phyloP scores from a whole-genome alignment of 495 filamentous ascomycete genomes.

The Lasiosphaeria hispida region DNA sequence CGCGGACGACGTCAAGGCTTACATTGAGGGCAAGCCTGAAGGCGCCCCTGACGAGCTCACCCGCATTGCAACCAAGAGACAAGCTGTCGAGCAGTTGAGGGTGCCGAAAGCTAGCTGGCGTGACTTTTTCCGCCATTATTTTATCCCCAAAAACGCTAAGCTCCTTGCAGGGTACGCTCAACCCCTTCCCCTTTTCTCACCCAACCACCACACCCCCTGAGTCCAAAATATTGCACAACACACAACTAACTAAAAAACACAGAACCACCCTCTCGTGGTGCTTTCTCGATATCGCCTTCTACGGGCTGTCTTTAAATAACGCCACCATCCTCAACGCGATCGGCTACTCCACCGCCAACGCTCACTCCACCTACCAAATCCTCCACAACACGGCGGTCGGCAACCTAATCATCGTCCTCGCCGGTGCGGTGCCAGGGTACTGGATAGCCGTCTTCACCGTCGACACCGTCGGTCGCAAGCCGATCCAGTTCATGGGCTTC shows the following conservation, averaged over 20 bases:
- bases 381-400: conserved; percentile 70
- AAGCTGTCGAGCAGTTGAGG: conserved; percentile 45
- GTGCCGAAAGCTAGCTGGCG: conserved; percentile 62
- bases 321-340: conserved; percentile 65
- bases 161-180: conserved; percentile 54
- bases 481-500: conserved; percentile 78
- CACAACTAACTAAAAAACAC: conserved; percentile 4
- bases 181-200: neutral
- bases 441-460: conserved; percentile 69
- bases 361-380: conserved; percentile 57
- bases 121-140: conserved; percentile 65
- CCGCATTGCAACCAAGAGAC: conserved; percentile 48
- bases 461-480: conserved; percentile 72
- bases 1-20: conserved; percentile 62
- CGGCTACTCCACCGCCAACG: conserved; percentile 58
- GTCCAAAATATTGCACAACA: too few relatives aligned
- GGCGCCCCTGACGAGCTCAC: conserved; percentile 62
- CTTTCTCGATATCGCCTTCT: conserved; percentile 61
- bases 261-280: conserved; percentile 79
- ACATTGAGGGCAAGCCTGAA: conserved; percentile 55
- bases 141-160: conserved; percentile 64
- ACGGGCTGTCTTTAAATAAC: conserved; percentile 74
- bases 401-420: conserved; percentile 70
- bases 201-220: neutral
- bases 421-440: conserved; percentile 76